These are phyloP conservation scores for Trichoderma arundinaceum DNA, from an alignment of 2,329 filamentous ascomycete species.

Conservation along the genomic window DNA sequence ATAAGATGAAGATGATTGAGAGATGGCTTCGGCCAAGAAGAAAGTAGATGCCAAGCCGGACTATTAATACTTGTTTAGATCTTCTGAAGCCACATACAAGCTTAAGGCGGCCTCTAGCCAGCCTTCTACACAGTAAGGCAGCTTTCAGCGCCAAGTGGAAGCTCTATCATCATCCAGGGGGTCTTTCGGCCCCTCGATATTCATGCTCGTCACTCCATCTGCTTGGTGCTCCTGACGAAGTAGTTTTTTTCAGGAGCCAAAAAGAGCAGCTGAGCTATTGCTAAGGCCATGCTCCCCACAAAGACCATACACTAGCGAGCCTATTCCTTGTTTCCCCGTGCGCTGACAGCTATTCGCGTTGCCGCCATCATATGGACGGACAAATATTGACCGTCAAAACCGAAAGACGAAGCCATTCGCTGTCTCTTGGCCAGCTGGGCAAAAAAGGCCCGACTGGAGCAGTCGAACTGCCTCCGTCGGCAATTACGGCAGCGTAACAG, in stretches of 20 bases:
- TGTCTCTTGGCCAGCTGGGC: not conserved
- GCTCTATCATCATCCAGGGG: not conserved
- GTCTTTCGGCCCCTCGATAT: not conserved
- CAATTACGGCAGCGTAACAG: constrained; percentile 10
- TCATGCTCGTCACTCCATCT: constrained; percentile 6
- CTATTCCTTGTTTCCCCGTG: constrained; percentile 1
- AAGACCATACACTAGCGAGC: not conserved
- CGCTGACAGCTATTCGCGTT: not conserved
- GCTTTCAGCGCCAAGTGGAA: not conserved
- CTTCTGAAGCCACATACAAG: constrained; percentile 5
- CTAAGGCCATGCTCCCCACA: constrained; percentile 14
- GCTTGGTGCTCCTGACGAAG: not conserved
- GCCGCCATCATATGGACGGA: constrained; percentile 12
- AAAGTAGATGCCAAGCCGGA: constrained; percentile 15
- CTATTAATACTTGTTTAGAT: constrained; percentile 27
- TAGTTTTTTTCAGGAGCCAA: not conserved
- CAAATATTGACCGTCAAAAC: constrained; percentile 5
- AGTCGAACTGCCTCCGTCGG: constrained; percentile 4
- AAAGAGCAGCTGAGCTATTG: not conserved
- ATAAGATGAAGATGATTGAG: not conserved
- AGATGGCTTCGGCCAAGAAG: not conserved
- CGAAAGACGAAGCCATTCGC: not conserved
- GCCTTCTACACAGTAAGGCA: not conserved
- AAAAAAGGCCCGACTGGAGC: constrained; percentile 25
- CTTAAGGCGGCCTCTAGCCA: not conserved